Conservation (phyloP, 192 early-diverging fungal species). For the Mycoemilia scoparia region DNA sequence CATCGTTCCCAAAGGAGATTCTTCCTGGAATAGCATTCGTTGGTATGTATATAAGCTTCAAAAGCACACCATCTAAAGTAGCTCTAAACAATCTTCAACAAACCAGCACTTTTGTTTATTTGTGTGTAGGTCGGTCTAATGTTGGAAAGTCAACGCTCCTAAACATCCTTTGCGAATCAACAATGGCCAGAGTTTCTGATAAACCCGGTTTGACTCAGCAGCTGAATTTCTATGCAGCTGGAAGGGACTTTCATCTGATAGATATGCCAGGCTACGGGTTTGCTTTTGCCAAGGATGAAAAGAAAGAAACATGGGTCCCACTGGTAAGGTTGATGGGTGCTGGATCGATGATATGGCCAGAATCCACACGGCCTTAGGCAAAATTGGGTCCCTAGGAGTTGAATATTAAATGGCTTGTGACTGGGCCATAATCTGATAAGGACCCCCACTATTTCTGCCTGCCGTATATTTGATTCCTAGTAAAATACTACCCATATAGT, state of each 20-base stretch:
- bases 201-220: constrained; percentile 64
- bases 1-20: constrained; percentile 18
- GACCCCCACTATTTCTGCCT: too few relatives aligned
- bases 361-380: too few relatives aligned
- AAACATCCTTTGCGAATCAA: constrained; percentile 42
- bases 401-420: too few relatives aligned
- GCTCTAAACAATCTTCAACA: too few relatives aligned
- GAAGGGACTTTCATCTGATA: constrained; percentile 39
- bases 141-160: constrained; percentile 66
- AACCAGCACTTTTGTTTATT: background rate
- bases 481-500: background rate
- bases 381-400: too few relatives aligned
- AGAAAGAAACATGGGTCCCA: constrained; percentile 31
- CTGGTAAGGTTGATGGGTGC: constrained; percentile 35
- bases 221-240: constrained; percentile 58
- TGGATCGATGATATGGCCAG: background rate
- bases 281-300: constrained; percentile 51
- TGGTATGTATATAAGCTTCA: background rate
- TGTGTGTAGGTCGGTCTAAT: constrained; percentile 49
- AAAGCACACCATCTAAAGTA: too few relatives aligned
- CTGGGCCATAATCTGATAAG: too few relatives aligned
- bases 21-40: constrained; percentile 29
- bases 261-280: constrained; percentile 79
- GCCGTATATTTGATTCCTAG: too few relatives aligned
- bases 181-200: constrained; percentile 42